Base-by-base conservation (phyloP, 805 yeast genomes). In the Saturnispora diversa region DNA sequence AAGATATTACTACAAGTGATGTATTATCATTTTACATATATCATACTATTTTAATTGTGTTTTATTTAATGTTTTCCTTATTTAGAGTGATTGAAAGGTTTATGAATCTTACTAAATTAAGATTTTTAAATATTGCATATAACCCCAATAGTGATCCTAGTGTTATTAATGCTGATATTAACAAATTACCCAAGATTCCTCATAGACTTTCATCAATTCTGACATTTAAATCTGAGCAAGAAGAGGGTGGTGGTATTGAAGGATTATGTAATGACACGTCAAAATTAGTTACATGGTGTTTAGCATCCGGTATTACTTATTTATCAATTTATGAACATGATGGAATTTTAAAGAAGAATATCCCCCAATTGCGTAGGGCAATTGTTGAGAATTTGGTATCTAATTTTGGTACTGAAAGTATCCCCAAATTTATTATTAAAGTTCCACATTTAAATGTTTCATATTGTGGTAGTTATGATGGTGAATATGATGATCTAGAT, bases 231-330 rank as follows among this genome's bases (percentile, higher is more conserved):
- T 72, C 80, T 21, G 86, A 77, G 43, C 84, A 81, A 46, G 90
- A 80, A 50, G 94, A 85, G 51, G 90, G 87, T 44, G 95, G 95
- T 24, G 97, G 97, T 2, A 60, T 81, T 31, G 84, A 80, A 45
- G 95, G 94, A 0, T 65, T 90, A 31, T 67, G 88, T 51, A 77
- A 75, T 49, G 84, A 84, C 51, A 72, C 80, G 5, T 74, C 88
- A 35, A 95, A 88, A 52, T 47, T 88, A 27, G 71, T 77, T 1
- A 78, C 92, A 5, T 92, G 98, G 98, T 72, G 86, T 29, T 59
- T 85, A n/a, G 81, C 94, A 25, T 77, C 90, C n/a, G 96, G 96
- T 2, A 75, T 87, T 37, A 75, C 77, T 30, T 63, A 67, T 44
- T 65, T 90, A 44, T 69, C 82, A 3, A 66, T 92, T 31, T 90